Evolutionary conservation across 2,329 filamentous ascomycete species (phyloP).

Genomic region (Teratosphaeria pseudoeucalypti): DNA sequence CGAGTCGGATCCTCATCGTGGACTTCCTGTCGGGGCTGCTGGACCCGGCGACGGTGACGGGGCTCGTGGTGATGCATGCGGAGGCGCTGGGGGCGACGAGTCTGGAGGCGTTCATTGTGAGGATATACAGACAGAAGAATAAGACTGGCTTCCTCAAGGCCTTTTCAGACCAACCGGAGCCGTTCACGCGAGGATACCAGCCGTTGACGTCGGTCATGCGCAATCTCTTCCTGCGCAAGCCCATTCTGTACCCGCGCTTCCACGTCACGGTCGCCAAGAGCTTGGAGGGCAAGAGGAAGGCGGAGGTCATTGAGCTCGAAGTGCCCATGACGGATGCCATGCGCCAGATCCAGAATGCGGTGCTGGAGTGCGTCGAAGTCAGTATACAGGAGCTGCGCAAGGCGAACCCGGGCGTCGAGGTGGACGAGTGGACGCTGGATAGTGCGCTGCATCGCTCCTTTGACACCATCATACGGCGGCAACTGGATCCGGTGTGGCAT

Average conservation of each 20-base stretch:
- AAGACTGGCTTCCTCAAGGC: constrained; percentile 90
- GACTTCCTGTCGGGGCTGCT: constrained; percentile 80
- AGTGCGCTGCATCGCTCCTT: constrained; percentile 89
- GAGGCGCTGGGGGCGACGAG: constrained; percentile 79
- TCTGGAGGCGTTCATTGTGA: constrained; percentile 85
- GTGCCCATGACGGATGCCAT: constrained; percentile 93
- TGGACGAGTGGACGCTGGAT: constrained; percentile 95
- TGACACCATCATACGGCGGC: constrained; percentile 74
- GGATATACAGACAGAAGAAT: constrained; percentile 90
- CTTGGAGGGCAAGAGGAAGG: constrained; percentile 81
- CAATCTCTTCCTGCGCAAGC: constrained; percentile 81
- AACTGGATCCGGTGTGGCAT: constrained; percentile 95
- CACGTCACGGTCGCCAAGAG: constrained; percentile 83
- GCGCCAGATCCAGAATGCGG: constrained; percentile 84
- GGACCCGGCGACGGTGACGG: constrained; percentile 74
- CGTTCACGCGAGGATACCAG: constrained; percentile 78
- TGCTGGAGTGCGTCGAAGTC: constrained; percentile 91
- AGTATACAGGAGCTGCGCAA: constrained; percentile 92
- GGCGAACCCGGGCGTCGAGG: constrained; percentile 76
- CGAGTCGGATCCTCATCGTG: constrained; percentile 87
- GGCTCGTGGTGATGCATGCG: constrained; percentile 76
- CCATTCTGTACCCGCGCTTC: constrained; percentile 85
- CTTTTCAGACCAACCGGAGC: constrained; percentile 87
- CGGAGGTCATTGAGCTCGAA: constrained; percentile 93
- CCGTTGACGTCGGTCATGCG: constrained; percentile 84